phyloP scores from a whole-genome alignment of 495 filamentous ascomycete genomes.

The Trichocladium uniseriatum region DNA sequence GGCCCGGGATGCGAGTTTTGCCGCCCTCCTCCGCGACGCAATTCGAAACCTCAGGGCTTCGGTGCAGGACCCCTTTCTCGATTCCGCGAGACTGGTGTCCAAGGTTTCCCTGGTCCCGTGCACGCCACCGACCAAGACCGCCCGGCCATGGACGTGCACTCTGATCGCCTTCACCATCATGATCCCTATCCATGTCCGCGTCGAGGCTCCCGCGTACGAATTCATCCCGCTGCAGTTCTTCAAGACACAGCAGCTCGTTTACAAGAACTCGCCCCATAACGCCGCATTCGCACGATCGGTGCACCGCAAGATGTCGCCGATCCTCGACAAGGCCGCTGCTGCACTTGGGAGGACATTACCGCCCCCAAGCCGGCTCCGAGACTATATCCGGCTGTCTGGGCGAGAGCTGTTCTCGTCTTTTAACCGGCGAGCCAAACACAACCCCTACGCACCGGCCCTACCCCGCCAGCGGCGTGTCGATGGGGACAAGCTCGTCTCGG shows the following conservation, averaged over 20 bases:
- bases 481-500: slow-evolving; percentile 1
- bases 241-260: slow-evolving; percentile 39
- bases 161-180: slow-evolving; percentile 37
- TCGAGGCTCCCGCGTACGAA: slow-evolving; percentile 27
- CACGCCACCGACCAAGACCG: slow-evolving; percentile 12
- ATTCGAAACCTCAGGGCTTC: slow-evolving; percentile 30
- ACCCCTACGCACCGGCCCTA: background rate
- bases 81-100: slow-evolving; percentile 34
- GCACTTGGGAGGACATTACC: background rate
- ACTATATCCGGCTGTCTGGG: background rate
- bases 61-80: slow-evolving; percentile 34
- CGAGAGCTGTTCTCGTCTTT: background rate
- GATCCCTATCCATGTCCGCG: slow-evolving; percentile 34
- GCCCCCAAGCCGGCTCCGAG: slow-evolving; percentile 1
- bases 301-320: slow-evolving; percentile 37
- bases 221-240: slow-evolving; percentile 43
- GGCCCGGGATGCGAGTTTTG: slow-evolving; percentile 22
- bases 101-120: slow-evolving; percentile 35
- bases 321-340: slow-evolving; percentile 26
- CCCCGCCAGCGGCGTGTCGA: background rate
- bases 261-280: slow-evolving; percentile 35
- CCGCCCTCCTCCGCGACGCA: slow-evolving; percentile 27
- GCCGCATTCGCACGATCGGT: slow-evolving; percentile 35
- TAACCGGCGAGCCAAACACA: background rate
- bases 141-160: slow-evolving; percentile 23